These are phyloP conservation scores for Leccinellum albellum DNA, from an alignment of 768 basidiomycete genomes.

Conservation along the genomic window DNA sequence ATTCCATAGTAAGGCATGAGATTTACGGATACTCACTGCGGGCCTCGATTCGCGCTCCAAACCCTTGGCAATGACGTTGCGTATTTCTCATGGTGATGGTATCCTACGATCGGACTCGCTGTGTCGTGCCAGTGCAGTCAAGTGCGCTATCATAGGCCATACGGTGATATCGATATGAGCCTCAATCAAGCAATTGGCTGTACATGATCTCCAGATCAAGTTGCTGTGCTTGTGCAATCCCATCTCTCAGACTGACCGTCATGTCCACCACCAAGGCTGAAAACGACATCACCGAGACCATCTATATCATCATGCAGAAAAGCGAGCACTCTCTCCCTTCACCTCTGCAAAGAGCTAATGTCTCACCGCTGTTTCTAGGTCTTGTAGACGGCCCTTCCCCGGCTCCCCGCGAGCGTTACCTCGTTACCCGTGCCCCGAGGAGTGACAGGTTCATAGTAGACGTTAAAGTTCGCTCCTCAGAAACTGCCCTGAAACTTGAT, in stretches of 20 bases:
- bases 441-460: conserved; percentile 42
- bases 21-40: background rate
- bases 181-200: background rate
- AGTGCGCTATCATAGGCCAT: background rate
- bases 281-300: background rate
- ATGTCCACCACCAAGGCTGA: background rate
- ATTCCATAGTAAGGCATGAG: background rate
- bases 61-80: background rate
- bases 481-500: conserved; percentile 46
- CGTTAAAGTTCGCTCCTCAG: conserved; percentile 40
- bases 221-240: background rate
- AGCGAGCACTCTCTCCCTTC: background rate
- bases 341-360: background rate
- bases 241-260: background rate
- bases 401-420: conserved; percentile 54
- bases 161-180: background rate
- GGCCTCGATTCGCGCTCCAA: background rate
- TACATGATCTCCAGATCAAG: background rate
- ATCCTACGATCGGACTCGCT: no score
- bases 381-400: conserved; percentile 62
- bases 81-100: background rate
- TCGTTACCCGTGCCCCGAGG: conserved; percentile 39
- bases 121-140: no score
- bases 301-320: conserved; percentile 6
- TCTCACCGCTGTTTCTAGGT: background rate